Base-by-base conservation (phyloP, 2,329 filamentous ascomycete species). In the Diaporthe eres region DNA sequence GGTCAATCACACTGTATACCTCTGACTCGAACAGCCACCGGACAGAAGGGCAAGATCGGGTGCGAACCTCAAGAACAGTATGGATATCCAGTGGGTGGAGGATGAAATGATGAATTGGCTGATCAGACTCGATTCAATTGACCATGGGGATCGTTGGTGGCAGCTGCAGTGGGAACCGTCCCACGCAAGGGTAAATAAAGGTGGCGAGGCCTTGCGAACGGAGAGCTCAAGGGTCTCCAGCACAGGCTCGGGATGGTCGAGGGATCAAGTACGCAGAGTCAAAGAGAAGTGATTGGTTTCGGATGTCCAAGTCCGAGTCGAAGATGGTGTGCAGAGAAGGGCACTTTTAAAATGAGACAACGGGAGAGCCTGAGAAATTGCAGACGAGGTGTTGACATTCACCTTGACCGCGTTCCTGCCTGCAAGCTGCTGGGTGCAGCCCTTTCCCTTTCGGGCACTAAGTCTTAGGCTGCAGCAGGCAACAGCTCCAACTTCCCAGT, bases 391-490 rank as follows among this genome's bases (percentile, higher is more conserved):
- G n/a, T 55, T 28, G 65, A 28, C 47, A 15, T 42, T 37, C n/a
- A 31, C 42, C 51, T 8, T 37, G 65, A 55, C 15, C 65, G 49
- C n/a, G 65, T 55, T 71, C 51, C 51, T 34, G 55, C 68, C 37
- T 58, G 68, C 53, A 42, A 58, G 34, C 47, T 37, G 49, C 67
- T 49, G 31, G 17, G 37, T 71, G 39, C 39, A 25, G 22, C 55
- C 58, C 49, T 47, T 73, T 73, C 37, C 71, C 31, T 34, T 47
- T 73, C 28, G n/a, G 58, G 71, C 28, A 12, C 9, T 47, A 31
- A 53, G 13, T 31, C 37, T 25, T 31, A 73, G 71, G 71, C 71
- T 73, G 47, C 71, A 65, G n/a, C 58, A 73, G 71, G 71, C 71
- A 73, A 44, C 71, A 73, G 49, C 47, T 58, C 68, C 39, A 22